phyloP scores from a whole-genome alignment of 768 basidiomycete genomes.

The Ramaria rubella region DNA sequence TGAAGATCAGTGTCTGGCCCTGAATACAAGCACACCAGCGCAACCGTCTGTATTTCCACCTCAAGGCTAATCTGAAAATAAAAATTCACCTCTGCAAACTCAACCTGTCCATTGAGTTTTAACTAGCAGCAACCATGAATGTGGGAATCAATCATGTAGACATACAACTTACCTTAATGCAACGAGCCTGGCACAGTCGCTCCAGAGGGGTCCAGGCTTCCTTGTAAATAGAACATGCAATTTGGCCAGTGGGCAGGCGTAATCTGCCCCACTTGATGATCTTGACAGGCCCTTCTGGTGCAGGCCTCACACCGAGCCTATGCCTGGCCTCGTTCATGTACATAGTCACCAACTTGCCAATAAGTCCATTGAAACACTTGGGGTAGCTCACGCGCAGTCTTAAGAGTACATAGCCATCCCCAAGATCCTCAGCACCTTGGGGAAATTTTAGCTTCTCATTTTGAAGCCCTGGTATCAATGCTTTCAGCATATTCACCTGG shows the following conservation, averaged over 20 bases:
- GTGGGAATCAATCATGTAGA: neutral
- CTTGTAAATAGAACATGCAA: neutral
- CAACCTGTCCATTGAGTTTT: neutral
- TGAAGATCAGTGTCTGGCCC: neutral
- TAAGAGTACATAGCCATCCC: neutral
- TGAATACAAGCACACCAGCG: neutral
- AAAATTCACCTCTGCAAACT: neutral
- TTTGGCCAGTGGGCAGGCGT: constrained; percentile 3
- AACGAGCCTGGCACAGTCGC: neutral
- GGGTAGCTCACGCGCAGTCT: neutral
- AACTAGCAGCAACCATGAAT: neutral
- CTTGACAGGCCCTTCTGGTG: neutral
- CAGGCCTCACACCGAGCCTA: neutral
- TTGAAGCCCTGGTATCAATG: neutral
- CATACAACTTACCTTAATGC: neutral
- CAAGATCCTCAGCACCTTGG: neutral
- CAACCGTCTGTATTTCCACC: neutral
- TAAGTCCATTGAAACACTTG: neutral
- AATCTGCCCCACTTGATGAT: neutral
- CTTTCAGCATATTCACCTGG: neutral
- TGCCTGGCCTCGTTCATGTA: neutral
- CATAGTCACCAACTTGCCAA: neutral
- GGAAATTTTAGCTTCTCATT: neutral
- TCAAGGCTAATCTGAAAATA: neutral
- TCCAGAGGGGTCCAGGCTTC: neutral